These are phyloP conservation scores for Prinsepia uniflora DNA, from an alignment of 306 rosid species.

Conservation along the genomic window DNA sequence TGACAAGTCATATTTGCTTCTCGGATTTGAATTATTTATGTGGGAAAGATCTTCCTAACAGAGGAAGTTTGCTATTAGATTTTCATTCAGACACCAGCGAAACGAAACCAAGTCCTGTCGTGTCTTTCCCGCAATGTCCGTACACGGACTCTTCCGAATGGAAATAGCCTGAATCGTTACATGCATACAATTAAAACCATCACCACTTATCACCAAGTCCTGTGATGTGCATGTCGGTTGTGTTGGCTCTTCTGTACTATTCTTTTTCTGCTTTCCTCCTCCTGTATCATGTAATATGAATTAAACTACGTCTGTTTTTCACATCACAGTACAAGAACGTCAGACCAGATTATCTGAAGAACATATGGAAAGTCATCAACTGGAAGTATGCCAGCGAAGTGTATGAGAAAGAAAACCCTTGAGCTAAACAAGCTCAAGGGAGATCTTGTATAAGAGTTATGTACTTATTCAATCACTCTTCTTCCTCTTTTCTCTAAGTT, in stretches of 20 bases:
- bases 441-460: neutral
- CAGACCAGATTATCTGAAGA: slow-evolving; percentile 91
- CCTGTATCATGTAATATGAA: neutral
- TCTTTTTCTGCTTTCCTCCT: neutral
- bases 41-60: neutral
- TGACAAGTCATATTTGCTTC: neutral
- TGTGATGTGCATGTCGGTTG: neutral
- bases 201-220: neutral
- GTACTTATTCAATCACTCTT: neutral
- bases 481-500: neutral
- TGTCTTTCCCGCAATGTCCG: neutral
- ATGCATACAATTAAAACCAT: neutral
- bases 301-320: neutral
- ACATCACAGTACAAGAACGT: slow-evolving; percentile 93
- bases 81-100: neutral
- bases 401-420: slow-evolving; percentile 55
- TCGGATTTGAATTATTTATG: neutral
- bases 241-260: neutral
- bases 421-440: slow-evolving; percentile 5
- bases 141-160: neutral
- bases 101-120: neutral
- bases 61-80: neutral
- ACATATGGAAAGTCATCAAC: slow-evolving; percentile 90
- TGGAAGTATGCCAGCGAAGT: slow-evolving; percentile 77
- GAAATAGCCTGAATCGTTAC: too few relatives aligned